Percentiles rank a stretch among this genome's conserved stretches.
Conservation (phyloP, 345 rosid genomes). For the Carallia pectinifolia region DNA sequence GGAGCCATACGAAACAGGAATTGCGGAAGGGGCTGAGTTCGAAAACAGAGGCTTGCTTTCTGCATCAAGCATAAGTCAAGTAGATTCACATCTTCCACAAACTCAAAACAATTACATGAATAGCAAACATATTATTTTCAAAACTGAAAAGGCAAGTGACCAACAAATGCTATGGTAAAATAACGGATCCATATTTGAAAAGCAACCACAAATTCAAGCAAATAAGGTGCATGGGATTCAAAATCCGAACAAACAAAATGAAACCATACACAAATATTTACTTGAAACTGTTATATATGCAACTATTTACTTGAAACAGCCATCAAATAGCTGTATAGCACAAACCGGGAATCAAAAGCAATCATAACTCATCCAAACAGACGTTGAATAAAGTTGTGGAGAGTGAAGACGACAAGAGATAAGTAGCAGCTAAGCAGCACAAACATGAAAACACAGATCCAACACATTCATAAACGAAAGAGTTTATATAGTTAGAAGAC, state of each 20-base stretch:
- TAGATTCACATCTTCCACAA: background rate
- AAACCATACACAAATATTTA: too few relatives aligned
- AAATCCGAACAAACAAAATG: too few relatives aligned
- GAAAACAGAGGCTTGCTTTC: constrained; percentile 52
- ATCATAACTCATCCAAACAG: too few relatives aligned
- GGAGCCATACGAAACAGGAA: constrained; percentile 62
- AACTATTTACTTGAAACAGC: too few relatives aligned
- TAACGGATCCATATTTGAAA: too few relatives aligned
- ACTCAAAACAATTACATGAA: background rate
- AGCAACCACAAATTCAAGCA: too few relatives aligned
- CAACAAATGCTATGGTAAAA: too few relatives aligned
- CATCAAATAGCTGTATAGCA: too few relatives aligned
- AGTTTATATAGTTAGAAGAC: background rate
- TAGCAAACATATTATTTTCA: background rate
- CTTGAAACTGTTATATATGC: too few relatives aligned
- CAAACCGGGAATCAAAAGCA: too few relatives aligned
- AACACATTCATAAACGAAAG: background rate
- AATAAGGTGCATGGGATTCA: too few relatives aligned
- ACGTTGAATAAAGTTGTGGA: background rate
- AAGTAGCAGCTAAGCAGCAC: background rate
- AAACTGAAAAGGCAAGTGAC: too few relatives aligned
- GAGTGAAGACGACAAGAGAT: background rate
- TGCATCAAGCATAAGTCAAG: constrained; percentile 22
- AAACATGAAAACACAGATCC: constrained; percentile 7
- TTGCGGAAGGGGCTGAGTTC: constrained; percentile 44